Evolutionary conservation across 169 alveolate genomes (phyloP).

Genomic region (Plasmodium falciparum): DNA sequence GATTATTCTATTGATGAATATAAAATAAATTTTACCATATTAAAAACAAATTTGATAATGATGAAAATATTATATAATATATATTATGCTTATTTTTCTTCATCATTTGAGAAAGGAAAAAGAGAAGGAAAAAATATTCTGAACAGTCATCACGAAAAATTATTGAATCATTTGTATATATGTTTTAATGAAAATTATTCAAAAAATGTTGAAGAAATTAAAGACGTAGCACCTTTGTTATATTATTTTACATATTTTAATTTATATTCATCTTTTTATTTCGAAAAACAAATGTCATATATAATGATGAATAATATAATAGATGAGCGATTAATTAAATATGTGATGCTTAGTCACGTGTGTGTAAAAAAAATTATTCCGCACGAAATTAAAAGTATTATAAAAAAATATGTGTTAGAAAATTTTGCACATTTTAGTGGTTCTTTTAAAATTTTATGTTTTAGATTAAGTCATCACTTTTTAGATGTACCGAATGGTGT

Average conservation of each 20-base stretch:
- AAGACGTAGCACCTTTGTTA: constrained; percentile 40
- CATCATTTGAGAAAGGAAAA: not conserved
- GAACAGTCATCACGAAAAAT: constrained; percentile 64
- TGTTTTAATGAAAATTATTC: constrained; percentile 55
- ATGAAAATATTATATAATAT: constrained; percentile 64
- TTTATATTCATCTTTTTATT: constrained; percentile 32
- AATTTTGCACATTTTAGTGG: constrained; percentile 24
- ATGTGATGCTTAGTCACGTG: constrained; percentile 55
- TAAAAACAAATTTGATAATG: constrained; percentile 55
- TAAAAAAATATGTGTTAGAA: constrained; percentile 42
- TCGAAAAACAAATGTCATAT: constrained; percentile 56
- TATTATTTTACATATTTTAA: constrained; percentile 62
- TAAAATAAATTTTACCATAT: constrained; percentile 15
- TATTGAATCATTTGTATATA: constrained; percentile 36
- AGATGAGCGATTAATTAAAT: constrained; percentile 13
- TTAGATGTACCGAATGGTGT: constrained; percentile 6
- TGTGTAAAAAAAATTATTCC: constrained; percentile 26
- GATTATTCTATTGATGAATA: constrained; percentile 12
- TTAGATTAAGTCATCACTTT: constrained; percentile 46
- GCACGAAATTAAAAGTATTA: constrained; percentile 31
- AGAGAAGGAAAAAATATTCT: constrained; percentile 61
- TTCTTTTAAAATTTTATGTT: constrained; percentile 12
- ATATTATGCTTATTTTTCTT: constrained; percentile 30
- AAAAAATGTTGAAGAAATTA: constrained; percentile 50
- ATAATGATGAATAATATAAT: constrained; percentile 26